phyloP scores from a whole-genome alignment of 2,329 filamentous ascomycete species.

The Aspergillus udagawae region DNA sequence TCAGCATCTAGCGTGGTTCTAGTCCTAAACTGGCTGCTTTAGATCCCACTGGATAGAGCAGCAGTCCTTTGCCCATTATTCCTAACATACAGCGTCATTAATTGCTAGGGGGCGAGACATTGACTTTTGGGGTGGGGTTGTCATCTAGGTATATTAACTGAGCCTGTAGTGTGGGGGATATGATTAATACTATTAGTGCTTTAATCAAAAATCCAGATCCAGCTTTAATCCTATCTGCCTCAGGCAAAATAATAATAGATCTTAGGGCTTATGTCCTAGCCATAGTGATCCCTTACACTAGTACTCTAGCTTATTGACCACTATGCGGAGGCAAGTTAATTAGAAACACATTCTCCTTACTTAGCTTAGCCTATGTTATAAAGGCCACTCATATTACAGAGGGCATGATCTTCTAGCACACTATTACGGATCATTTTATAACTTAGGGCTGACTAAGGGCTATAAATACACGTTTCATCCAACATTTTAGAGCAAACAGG shows the following conservation, averaged over 20 bases:
- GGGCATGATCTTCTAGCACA: constrained; percentile 2
- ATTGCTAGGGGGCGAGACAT: constrained; percentile 30
- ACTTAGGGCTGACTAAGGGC: background rate
- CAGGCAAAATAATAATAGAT: background rate
- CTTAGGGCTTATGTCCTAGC: constrained; percentile 8
- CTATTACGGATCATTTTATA: background rate
- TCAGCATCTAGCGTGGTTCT: background rate
- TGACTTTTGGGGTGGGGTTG: constrained; percentile 29
- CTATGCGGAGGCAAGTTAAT: constrained; percentile 22
- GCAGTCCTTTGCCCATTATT: constrained; percentile 35
- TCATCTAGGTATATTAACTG: constrained; percentile 32
- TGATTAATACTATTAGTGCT: constrained; percentile 32
- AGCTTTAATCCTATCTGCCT: constrained; percentile 6
- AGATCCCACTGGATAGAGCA: constrained; percentile 25
- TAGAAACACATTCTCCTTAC: constrained; percentile 14
- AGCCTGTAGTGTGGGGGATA: constrained; percentile 36
- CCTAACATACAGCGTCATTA: constrained; percentile 25
- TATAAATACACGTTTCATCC: background rate
- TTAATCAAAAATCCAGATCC: constrained; percentile 28
- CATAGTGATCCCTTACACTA: constrained; percentile 26
- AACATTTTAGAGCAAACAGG: background rate
- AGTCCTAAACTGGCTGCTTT: constrained; percentile 9
- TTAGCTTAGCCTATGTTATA: constrained; percentile 11
- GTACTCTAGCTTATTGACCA: constrained; percentile 30
- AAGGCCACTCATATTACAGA: background rate